Evolutionary conservation across 2,329 filamentous ascomycete species (phyloP), one percentile per base, ranked within the genome.

Genomic region (Trichoderma arundinaceum): DNA sequence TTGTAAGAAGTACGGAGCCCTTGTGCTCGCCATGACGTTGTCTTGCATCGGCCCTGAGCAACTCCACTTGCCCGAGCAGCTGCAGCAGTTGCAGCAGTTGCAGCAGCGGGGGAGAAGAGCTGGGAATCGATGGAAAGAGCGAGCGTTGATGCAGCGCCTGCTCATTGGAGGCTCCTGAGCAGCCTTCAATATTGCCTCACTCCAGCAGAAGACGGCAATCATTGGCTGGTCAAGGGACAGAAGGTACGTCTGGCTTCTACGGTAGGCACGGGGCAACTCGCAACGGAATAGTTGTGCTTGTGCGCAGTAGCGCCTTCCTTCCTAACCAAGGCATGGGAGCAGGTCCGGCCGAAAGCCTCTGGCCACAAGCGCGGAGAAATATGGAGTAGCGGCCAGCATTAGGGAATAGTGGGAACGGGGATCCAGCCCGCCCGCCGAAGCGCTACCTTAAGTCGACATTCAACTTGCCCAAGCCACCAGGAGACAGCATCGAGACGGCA

Each of bases 1-100:
- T 28, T 28, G 22, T 28, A 28, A 28, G 2, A 28, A 28, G 22
- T 28, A 28, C 22, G 22, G 22, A 28, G 22, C 22, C 22, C 22
- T 28, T 28, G 33, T 10, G 9, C 44, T 28, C 7, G 54, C 44
- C 57, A 63, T 63, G 59, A 63, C 59, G 59, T 63, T 54, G 59
- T 28, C 38, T 28, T 53, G 59, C 59, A 63, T 63, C 15, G 28
- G 59, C 39, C 59, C 59, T 53, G 49, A 63, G 38, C 49, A 63
- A 41, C 48, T 54, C 59, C 59, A 53, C 49, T 46, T 38, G 49
- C 39, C 59, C 48, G 48, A 63, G 28, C 49, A 54, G 59, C 32
- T 51, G 44, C 56, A 19, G 54, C 32, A 49, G 57, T 39, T 51
- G 44, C 56, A 19, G 39, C 43, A 49, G 57, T 39, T 51, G 44